phyloP scores from a whole-genome alignment of 2,329 filamentous ascomycete genomes.

The Ampelomyces quisqualis region DNA sequence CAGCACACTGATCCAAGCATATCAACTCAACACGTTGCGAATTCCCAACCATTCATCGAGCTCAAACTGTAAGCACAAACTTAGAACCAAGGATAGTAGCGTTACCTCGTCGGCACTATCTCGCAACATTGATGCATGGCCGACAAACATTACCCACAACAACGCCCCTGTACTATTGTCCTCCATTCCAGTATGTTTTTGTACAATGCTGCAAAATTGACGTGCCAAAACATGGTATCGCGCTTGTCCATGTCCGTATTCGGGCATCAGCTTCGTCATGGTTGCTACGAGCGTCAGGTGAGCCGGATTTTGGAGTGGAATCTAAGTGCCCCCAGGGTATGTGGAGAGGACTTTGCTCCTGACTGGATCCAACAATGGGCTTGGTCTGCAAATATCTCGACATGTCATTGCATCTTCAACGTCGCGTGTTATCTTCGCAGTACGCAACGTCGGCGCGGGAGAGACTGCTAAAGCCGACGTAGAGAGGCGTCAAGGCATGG shows the following conservation, averaged over 20 bases:
- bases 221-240: constrained; percentile 7
- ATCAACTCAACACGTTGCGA: neutral
- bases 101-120: neutral
- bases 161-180: neutral
- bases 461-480: constrained; percentile 44
- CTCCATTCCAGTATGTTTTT: too few relatives aligned
- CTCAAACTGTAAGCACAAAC: neutral
- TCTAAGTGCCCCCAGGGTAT: too few relatives aligned
- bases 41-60: constrained; percentile 2
- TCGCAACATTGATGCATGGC: constrained; percentile 2
- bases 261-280: constrained; percentile 11
- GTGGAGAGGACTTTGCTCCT: too few relatives aligned
- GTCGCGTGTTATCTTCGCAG: constrained; percentile 45
- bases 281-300: constrained; percentile 8
- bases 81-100: neutral
- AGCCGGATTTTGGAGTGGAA: constrained; percentile 4
- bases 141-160: constrained; percentile 10
- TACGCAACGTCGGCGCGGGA: constrained; percentile 45
- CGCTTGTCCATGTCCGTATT: constrained; percentile 7
- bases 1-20: constrained; percentile 6
- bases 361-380: constrained; percentile 50
- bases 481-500: constrained; percentile 31
- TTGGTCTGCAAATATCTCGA: constrained; percentile 26
- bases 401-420: constrained; percentile 45
- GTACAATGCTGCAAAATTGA: too few relatives aligned